Conservation (phyloP, 306 rosid species). For the Potentilla sterilis region DNA sequence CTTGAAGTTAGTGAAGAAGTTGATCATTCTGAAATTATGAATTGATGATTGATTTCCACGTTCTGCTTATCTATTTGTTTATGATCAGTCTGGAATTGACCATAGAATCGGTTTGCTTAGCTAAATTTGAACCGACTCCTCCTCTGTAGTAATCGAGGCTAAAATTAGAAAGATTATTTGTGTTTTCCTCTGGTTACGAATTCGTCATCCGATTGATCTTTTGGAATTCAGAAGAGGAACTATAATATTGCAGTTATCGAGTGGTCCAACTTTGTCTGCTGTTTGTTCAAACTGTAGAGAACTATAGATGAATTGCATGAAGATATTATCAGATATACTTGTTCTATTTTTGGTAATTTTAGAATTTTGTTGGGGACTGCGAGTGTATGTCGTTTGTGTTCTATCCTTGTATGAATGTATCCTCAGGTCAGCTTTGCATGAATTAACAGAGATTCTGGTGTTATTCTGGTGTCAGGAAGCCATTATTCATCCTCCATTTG, state of each 20-base stretch:
- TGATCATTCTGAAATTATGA: neutral
- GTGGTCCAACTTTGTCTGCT: neutral
- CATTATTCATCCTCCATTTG: conserved; percentile 81
- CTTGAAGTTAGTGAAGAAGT: neutral
- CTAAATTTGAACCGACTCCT: neutral
- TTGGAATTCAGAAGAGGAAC: neutral
- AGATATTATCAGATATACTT: neutral
- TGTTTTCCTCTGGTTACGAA: neutral
- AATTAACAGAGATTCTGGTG: conserved; percentile 17
- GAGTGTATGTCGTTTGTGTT: neutral
- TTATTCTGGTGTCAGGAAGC: conserved; percentile 58
- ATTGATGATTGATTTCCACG: neutral
- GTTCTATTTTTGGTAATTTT: neutral
- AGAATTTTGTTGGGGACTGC: neutral
- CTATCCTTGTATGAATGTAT: neutral
- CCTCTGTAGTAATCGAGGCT: neutral
- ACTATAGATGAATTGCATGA: neutral
- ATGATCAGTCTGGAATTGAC: neutral
- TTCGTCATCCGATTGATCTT: neutral
- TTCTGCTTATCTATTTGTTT: neutral
- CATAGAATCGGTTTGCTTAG: neutral
- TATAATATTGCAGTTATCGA: neutral
- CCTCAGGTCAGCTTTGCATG: neutral
- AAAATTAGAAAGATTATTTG: neutral
- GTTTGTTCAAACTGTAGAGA: neutral